Conservation (phyloP, 83 land plant genomes). For the Larix sibirica region DNA sequence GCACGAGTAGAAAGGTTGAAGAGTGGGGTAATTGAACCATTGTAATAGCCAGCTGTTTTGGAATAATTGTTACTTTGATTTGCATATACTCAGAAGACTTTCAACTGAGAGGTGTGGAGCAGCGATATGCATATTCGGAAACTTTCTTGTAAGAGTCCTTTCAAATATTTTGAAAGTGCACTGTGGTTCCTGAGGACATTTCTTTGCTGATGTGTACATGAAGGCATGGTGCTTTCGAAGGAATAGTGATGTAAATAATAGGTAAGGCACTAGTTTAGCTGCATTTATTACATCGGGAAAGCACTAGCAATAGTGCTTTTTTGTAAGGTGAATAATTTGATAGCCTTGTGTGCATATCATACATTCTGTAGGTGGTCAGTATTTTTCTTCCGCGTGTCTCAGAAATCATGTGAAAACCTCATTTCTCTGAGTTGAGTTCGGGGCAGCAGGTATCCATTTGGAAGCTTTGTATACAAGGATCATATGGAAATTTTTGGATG, state of each 20-base stretch:
- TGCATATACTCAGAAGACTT: background rate
- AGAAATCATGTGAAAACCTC: too few relatives aligned
- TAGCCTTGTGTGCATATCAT: background rate
- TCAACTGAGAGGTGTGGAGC: background rate
- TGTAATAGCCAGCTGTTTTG: background rate
- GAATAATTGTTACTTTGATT: background rate
- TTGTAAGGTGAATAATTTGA: conserved; percentile 12
- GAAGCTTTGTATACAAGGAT: too few relatives aligned
- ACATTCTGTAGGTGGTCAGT: too few relatives aligned
- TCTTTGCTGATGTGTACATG: background rate
- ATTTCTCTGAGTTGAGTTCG: too few relatives aligned
- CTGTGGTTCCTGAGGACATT: background rate
- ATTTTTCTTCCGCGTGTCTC: too few relatives aligned
- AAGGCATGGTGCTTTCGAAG: background rate
- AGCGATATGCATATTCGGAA: background rate
- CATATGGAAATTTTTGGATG: too few relatives aligned
- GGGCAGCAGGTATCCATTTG: too few relatives aligned
- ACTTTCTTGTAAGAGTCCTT: background rate
- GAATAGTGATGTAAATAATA: conserved; percentile 9
- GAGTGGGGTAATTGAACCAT: conserved; percentile 72
- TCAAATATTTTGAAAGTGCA: background rate
- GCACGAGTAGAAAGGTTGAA: conserved; percentile 98
- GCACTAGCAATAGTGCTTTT: conserved; percentile 15
- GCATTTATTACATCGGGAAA: background rate
- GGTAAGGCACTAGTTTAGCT: background rate